Evolutionary conservation across 2,329 filamentous ascomycete genomes (phyloP), one percentile per base, ranked within the genome.

Genomic region (Capronia americana): DNA sequence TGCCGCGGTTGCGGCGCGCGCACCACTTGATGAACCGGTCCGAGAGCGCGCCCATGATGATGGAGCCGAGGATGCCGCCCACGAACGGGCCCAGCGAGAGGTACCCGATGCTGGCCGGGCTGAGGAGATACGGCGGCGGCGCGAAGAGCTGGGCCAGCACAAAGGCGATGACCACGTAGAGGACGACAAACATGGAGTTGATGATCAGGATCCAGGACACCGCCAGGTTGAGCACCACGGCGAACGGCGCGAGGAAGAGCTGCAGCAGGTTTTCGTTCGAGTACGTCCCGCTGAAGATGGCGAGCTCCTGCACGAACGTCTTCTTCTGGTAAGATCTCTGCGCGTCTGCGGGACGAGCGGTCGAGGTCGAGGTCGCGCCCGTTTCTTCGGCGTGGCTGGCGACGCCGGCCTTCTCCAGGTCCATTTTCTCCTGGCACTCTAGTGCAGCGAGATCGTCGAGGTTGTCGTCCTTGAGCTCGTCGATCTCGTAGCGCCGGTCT

Each of bases 1-100:
- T 73, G 30, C 80, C 80, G n/a, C 75, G 73, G 71, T 81, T 82
- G 26, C 79, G 76, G 3, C 79, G 75, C 0, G 81, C 79, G 1
- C 82, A 72, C 62, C 69, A 74, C 12, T 80, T 73, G 5, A 74
- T 71, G 24, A 78, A 56, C 23, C 66, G 67, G 64, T 79, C 77
- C 1, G 72, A 74, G 12, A 77, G 60, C 1, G 71, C 6, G 73
- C 74, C 11, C 75, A 80, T 80, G 48, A 83, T 77, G 61, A 84
- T 79, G 1, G 77, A 73, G 4, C 54, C 66, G 20, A 65, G 26
- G 14, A 60, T 17, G 6, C 64, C 69, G 23, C 66, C 66, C 17
- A 69, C 41, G 44, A 69, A 69, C 7, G 61, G 61, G 12, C 66
- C 66, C 7, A 67, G 38, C 3, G 30, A 67, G 12, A 73, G 69